Base-by-base conservation (phyloP, 75 land plant species). In the Pseudotsuga menziesii region DNA sequence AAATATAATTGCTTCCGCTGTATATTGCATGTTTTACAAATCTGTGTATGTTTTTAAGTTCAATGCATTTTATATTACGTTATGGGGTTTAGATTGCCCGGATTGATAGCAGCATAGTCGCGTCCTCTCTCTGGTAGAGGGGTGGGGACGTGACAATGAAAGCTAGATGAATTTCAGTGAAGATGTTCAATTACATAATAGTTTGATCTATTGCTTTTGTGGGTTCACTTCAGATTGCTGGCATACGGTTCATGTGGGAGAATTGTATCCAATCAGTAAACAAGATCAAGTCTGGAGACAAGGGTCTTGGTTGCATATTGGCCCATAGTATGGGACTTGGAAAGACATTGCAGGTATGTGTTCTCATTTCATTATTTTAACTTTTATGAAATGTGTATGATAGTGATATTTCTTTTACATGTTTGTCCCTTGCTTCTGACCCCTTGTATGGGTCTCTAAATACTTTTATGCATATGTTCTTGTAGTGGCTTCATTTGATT, bases 321-420 rank as follows among this genome's bases (percentile, higher is more conserved):
- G 98, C 99, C 62, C 99, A 97, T 81, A 89, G 93, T 8, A 97
- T 97, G 99, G 99, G 99, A 3, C 95, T 97, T 81, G 99, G 98
- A 17, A 97, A 97, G 83, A 97, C 99, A 29, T 84, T 97, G 84
- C 99, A 97, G 98, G 99, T 86, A 85, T 64, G 79, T 39, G 61
- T 29, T 23, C 16, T 1, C 54, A 48, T 67, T 44, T 69, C 41
- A 41, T 69, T 39, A n/a, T n/a, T 20, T 69, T 69, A 20, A 69
- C 3, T 69, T 67, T 69, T 13, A 64, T 64, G 41, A 9, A 25
- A 69, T 0, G 15, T 20, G 11, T 39, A 69, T 22, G 41, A 20
- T 39, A 12, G n/a, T 69, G 3, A 8, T 69, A 69, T 69, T 39
- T 8, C 23, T 69, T 69, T 41, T 39, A 17, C 35, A 11, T n/a